These are phyloP conservation scores for Panicum hallii DNA, from an alignment of 202 grass and related monocot species.

Conservation along the genomic window DNA sequence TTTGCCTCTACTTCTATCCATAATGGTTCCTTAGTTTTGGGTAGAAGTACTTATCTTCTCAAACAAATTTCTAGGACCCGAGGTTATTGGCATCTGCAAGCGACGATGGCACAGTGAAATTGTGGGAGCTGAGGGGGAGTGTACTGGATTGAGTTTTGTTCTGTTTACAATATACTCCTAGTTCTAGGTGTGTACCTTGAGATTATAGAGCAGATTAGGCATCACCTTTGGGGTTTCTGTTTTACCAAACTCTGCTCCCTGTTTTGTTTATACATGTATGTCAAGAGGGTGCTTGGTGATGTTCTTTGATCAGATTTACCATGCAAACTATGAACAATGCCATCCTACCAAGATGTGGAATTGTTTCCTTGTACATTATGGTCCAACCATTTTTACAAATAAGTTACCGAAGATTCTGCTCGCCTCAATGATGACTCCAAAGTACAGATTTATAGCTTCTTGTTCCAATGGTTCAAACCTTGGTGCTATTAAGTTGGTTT, in stretches of 20 bases:
- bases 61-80: slow-evolving; percentile 61
- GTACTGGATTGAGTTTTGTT: slow-evolving; percentile 47
- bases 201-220: slow-evolving; percentile 39
- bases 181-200: slow-evolving; percentile 44
- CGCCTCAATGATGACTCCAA: background rate
- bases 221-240: slow-evolving; percentile 11
- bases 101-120: slow-evolving; percentile 85
- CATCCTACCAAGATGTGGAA: background rate
- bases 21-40: background rate
- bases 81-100: slow-evolving; percentile 75
- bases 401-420: background rate
- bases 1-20: background rate
- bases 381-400: slow-evolving; percentile 22
- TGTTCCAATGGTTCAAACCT: background rate
- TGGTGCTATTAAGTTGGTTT: background rate
- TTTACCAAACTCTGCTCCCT: slow-evolving; percentile 23
- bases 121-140: slow-evolving; percentile 77
- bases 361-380: slow-evolving; percentile 38
- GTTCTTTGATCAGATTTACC: slow-evolving; percentile 29
- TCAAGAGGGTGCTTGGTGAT: slow-evolving; percentile 17
- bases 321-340: slow-evolving; percentile 13
- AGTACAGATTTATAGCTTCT: background rate
- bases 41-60: slow-evolving; percentile 36
- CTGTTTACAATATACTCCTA: slow-evolving; percentile 29
- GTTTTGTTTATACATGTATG: slow-evolving; percentile 30